Base-by-base conservation (phyloP, 306 rosid species). In the Parietaria judaica region DNA sequence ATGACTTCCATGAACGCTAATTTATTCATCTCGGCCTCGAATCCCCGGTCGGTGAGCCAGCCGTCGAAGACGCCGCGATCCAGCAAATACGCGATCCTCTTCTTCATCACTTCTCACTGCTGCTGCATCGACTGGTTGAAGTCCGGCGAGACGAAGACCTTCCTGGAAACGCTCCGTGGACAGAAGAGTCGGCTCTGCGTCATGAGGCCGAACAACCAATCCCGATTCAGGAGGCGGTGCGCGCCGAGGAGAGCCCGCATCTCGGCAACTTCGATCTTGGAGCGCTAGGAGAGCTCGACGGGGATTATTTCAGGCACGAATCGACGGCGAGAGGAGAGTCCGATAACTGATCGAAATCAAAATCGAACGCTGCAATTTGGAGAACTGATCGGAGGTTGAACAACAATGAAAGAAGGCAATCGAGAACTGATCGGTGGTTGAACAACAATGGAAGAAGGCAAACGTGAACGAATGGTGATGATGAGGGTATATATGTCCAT, bases 51-150 rank as follows among this genome's bases (percentile, higher is more conserved):
- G 0, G 92, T 85, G 14, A 91, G 84, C 97, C 97, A 87, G 0
- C 95, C 95, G 1, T 52, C 53, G 48, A 81, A 85, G 15, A 81
- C 84, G 8, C 96, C 92, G 3, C 69, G 84, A 59, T 85, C 85
- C 73, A 78, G 57, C 0, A 87, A 58, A 60, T 83, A 85, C 55
- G 1, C 67, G 56, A 91, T 81, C 51, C 97, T 86, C 73, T 66
- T 83, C 97, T 87, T 76, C 31, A 96, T 91, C 77, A 76, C 69
- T 67, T 85, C 88, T 14, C 95, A 65, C 69, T 85, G 96, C 63
- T 81, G 97, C 69, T 91, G 86, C 95, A 85, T 91, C 5, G 87
- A 63, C 39, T 83, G 92, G 76, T 91, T 91, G 61, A 69, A 90
- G 74, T 91, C 92, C 4, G 91, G 86, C 41, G 75, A 74, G 3